Base-by-base conservation (phyloP, 805 yeast species). In the Lachancea kluyveri region DNA sequence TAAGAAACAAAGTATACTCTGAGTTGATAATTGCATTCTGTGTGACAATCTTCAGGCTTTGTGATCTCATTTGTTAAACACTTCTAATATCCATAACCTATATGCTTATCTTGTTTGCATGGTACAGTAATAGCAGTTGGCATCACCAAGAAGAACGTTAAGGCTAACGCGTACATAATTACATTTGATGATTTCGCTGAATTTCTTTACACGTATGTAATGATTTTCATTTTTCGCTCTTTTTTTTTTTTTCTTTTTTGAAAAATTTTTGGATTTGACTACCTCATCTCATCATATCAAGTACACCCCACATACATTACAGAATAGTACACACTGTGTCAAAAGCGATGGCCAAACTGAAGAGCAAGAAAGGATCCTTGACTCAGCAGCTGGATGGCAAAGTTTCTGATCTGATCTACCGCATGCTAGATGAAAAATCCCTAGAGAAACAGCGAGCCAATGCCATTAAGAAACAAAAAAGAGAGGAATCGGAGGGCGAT, bases 351-450 rank as follows among this genome's bases (percentile, higher is more conserved):
- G 67, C 50, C 4, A 62, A 50, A 42, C 32, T 45, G n/a, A 56
- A 49, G 28, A 23, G 47, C 2, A 52, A 51, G 30, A 45, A 44
- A 21, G 44, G 40, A 12, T 35, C 57, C 3, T 35, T 54, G n/a
- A 30, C 48, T 0, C 51, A 48, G 9, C 45, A 65, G 9, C 45
- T 79, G 31, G 85, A 79, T 42, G 70, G 67, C 36, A 77, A 74
- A 42, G 64, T 82, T 2, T 66, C 70, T 33, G 72, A 67, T 31
- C 60, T 74, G 13, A 68, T 81, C 1, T 72, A 73, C 46, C 61
- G 66, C 8, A 57, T 80, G 21, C 59, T 81, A 16, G 84, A 77
- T 21, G 81, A 76, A 41, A 71, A 70, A 45, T 70, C 83, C 0
- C 61, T 63, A 8, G 67, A 64, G n/a, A 48, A 45, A 27, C 56